Percentiles rank a stretch among this genome's conserved stretches.
phyloP scores from a whole-genome alignment of 2,329 filamentous ascomycete species.

The Verticillium isaacii region DNA sequence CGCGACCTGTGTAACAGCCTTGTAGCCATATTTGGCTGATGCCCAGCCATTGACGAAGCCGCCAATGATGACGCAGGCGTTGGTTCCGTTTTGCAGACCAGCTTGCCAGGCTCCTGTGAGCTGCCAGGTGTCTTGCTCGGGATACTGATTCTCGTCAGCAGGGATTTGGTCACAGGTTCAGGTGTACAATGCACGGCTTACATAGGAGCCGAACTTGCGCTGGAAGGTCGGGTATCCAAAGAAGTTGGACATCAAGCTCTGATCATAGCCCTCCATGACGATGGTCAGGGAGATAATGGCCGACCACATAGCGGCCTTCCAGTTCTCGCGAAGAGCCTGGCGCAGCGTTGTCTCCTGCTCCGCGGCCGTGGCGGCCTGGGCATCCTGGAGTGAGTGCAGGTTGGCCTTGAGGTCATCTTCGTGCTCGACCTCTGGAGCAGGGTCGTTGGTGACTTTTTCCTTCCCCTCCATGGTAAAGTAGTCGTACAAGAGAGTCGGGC shows the following conservation, averaged over 20 bases:
- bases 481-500: no score
- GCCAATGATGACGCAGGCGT: constrained; percentile 30
- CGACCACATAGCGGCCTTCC: constrained; percentile 31
- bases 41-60: constrained; percentile 35
- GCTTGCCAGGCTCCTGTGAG: constrained; percentile 48
- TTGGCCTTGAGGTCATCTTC: constrained; percentile 10
- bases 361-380: constrained; percentile 9
- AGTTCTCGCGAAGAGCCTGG: constrained; percentile 23
- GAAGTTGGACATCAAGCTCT: constrained; percentile 38
- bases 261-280: constrained; percentile 47
- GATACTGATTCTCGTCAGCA: background rate
- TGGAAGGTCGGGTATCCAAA: constrained; percentile 35
- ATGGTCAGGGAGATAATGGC: constrained; percentile 36
- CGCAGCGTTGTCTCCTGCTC: constrained; percentile 20
- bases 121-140: constrained; percentile 30
- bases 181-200: background rate
- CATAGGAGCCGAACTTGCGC: constrained; percentile 30
- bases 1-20: constrained; percentile 26
- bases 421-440: background rate
- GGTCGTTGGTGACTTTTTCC: background rate
- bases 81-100: constrained; percentile 39
- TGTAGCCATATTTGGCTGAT: constrained; percentile 36
- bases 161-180: background rate
- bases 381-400: constrained; percentile 6
- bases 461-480: background rate